Percentiles rank a stretch among this genome's conserved stretches.
These are phyloP conservation scores for Globisporangium spinosum DNA, from an alignment of 352 stramenopile genomes.

Conservation along the genomic window DNA sequence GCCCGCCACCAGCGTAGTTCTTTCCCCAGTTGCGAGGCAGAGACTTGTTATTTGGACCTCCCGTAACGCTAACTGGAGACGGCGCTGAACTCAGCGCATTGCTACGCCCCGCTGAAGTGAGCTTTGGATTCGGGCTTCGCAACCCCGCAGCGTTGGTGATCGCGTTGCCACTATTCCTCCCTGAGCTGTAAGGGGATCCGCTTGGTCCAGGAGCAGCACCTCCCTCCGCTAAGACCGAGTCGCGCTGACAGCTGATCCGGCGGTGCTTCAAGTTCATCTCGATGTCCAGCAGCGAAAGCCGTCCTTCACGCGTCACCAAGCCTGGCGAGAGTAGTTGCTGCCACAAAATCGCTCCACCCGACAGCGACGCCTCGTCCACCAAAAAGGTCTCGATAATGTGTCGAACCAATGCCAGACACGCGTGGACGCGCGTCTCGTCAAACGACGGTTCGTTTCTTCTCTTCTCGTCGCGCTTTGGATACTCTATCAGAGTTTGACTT, in stretches of 20 bases:
- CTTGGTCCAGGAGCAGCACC: background rate
- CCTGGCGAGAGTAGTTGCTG: constrained; percentile 55
- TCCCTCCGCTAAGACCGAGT: constrained; percentile 12
- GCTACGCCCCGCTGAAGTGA: background rate
- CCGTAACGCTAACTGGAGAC: background rate
- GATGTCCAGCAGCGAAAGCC: constrained; percentile 45
- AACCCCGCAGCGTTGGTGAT: constrained; percentile 10
- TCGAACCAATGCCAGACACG: constrained; percentile 44
- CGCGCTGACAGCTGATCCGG: constrained; percentile 38
- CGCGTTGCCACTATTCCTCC: constrained; percentile 12
- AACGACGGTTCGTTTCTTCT: constrained; percentile 13
- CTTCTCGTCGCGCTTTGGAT: background rate
- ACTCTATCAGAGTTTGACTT: background rate
- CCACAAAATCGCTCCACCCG: constrained; percentile 17
- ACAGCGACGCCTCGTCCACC: constrained; percentile 20
- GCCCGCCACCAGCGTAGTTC: constrained; percentile 30
- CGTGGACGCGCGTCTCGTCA: constrained; percentile 55
- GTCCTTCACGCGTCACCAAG: constrained; percentile 30
- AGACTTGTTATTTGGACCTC: constrained; percentile 30
- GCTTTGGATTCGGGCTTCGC: constrained; percentile 27
- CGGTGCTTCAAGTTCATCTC: constrained; percentile 55
- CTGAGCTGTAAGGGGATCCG: background rate
- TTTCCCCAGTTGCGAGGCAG: constrained; percentile 72
- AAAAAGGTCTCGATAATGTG: constrained; percentile 65
- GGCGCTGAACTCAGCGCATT: background rate